Conservation (phyloP, 805 yeast species). For the Torulaspora quercuum region DNA sequence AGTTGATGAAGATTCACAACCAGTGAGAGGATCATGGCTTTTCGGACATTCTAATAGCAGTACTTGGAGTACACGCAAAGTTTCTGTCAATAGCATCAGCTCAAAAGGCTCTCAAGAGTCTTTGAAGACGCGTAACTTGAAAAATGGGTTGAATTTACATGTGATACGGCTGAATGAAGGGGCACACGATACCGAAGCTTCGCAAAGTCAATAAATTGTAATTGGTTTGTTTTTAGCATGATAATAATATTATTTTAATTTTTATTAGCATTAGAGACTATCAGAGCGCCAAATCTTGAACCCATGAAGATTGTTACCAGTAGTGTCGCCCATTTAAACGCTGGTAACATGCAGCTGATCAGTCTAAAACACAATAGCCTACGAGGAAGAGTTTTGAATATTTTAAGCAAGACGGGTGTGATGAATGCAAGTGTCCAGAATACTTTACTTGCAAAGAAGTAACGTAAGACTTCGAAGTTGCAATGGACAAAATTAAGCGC, state of each 20-base stretch:
- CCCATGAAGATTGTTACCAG: constrained; percentile 16
- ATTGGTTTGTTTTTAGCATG: background rate
- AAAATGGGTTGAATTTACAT: constrained; percentile 27
- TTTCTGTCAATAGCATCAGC: constrained; percentile 19
- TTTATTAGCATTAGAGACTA: constrained; percentile 8
- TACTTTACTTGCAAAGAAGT: constrained; percentile 1
- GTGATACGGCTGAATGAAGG: constrained; percentile 11
- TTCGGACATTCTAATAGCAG: constrained; percentile 10
- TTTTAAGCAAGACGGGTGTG: constrained; percentile 1
- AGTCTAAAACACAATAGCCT: background rate
- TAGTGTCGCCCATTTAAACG: constrained; percentile 13
- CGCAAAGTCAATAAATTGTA: background rate
- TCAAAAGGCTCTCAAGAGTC: constrained; percentile 18
- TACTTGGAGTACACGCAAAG: constrained; percentile 16
- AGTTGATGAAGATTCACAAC: constrained; percentile 12
- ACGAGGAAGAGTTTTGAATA: constrained; percentile 1
- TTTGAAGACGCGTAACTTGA: constrained; percentile 12
- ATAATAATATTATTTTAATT: too few species aligned
- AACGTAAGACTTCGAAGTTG: constrained; percentile 2
- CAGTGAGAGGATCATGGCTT: constrained; percentile 15
- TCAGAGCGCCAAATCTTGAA: constrained; percentile 13
- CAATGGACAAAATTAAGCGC: constrained; percentile 3
- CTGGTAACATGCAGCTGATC: constrained; percentile 1
- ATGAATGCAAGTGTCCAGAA: constrained; percentile 7
- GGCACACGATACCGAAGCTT: constrained; percentile 2